Evolutionary conservation across 2,329 filamentous ascomycete species (phyloP).

Genomic region (Ascochyta clinopodiicola): DNA sequence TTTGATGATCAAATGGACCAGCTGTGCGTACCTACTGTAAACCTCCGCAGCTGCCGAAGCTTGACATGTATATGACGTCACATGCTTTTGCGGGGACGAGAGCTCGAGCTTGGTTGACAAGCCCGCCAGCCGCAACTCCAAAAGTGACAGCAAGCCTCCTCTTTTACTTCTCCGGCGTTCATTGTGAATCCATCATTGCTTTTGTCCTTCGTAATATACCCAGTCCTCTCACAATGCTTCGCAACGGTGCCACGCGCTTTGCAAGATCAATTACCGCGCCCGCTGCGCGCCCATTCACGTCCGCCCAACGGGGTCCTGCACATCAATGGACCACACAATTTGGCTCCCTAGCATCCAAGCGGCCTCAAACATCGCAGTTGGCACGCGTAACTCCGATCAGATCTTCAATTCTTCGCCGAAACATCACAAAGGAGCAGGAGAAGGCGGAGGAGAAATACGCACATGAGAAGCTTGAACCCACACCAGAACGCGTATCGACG

Average conservation of each 20-base stretch:
- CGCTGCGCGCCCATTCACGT: conserved; percentile 38
- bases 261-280: conserved; percentile 47
- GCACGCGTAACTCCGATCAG: conserved; percentile 44
- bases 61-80: conserved; percentile 18
- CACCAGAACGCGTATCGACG: conserved; percentile 66
- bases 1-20: neutral
- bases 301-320: conserved; percentile 27
- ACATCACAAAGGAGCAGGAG: conserved; percentile 55
- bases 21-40: neutral
- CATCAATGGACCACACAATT: conserved; percentile 52
- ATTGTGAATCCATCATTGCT: neutral
- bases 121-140: conserved; percentile 6
- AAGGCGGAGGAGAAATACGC: conserved; percentile 63
- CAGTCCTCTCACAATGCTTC: conserved; percentile 48
- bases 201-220: conserved; percentile 3
- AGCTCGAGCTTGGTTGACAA: conserved; percentile 17
- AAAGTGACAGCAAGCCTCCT: neutral
- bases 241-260: conserved; percentile 52
- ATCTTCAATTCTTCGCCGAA: conserved; percentile 50
- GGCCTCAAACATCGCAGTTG: conserved; percentile 42
- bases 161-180: conserved; percentile 6
- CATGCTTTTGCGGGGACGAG: conserved; percentile 8
- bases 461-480: conserved; percentile 62
- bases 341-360: conserved; percentile 47
- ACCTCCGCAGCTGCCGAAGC: conserved; percentile 10